These are phyloP conservation scores for Poteriospumella lacustris DNA, from an alignment of 108 stramenopile genomes.

Conservation along the genomic window DNA sequence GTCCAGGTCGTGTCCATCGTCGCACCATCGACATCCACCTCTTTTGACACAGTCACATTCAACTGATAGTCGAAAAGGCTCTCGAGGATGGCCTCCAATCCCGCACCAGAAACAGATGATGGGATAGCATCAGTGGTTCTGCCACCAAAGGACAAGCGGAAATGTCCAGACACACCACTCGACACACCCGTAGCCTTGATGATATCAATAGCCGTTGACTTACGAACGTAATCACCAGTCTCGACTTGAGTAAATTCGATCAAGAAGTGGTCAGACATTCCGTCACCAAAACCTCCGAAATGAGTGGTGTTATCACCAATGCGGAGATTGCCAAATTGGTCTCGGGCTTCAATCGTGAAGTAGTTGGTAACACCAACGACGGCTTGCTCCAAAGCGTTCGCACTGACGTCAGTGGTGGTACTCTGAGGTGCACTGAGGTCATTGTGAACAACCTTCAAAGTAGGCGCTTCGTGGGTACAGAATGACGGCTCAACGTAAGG, in stretches of 20 bases:
- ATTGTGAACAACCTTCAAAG: constrained; percentile 61
- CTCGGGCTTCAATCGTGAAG: constrained; percentile 61
- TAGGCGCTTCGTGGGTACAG: constrained; percentile 45
- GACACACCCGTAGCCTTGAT: neutral
- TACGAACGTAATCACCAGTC: neutral
- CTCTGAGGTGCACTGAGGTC: constrained; percentile 60
- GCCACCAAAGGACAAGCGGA: constrained; percentile 11
- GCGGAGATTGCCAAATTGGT: constrained; percentile 68
- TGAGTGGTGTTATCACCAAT: constrained; percentile 47
- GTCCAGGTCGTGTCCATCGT: constrained; percentile 58
- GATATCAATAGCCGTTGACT: neutral
- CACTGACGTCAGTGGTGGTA: constrained; percentile 41
- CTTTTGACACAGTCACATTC: constrained; percentile 11
- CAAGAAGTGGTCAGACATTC: constrained; percentile 63
- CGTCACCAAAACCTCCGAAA: constrained; percentile 56
- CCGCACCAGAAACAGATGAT: constrained; percentile 20
- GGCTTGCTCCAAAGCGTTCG: constrained; percentile 46
- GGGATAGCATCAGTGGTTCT: constrained; percentile 30
- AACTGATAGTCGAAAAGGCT: constrained; percentile 34
- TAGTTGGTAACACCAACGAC: constrained; percentile 56
- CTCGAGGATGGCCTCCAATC: constrained; percentile 30
- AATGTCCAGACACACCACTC: neutral
- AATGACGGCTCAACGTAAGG: constrained; percentile 56
- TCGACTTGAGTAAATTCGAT: constrained; percentile 31
- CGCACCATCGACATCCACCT: constrained; percentile 40